Evolutionary conservation across 2,329 filamentous ascomycete genomes (phyloP), one percentile per base, ranked within the genome.

Genomic region (Fusarium pilosicola): DNA sequence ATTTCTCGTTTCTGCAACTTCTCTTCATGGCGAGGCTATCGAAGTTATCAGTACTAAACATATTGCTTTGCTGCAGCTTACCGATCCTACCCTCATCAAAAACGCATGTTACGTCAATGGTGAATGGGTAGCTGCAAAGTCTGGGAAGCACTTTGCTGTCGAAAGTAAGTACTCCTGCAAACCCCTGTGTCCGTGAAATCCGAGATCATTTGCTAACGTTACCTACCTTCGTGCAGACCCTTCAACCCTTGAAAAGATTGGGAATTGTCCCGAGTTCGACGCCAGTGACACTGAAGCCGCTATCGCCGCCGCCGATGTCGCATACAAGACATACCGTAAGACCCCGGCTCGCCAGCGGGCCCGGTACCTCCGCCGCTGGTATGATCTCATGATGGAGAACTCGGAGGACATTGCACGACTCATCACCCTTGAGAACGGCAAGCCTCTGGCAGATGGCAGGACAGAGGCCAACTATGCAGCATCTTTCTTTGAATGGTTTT

Each of bases 61-160:
- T 51, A 28, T 44, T 30, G 20, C 51, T 64, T 39, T 42, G 60
- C 41, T 71, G 42, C 51, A 91, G 86, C 84, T 92, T 72, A 89
- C 88, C 80, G 90, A 92, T 77, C 84, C 86, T 67, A 89, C 88
- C 41, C 87, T 96, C 56, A 86, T 95, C 77, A 94, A 93, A 81
- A 88, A 88, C 71, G 87, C 92, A 80, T 86, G 89, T 69, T 95
- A 92, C 79, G 89, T 95, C 78, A 93, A 95, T 81, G 93, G 93
- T 78, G 86, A 94, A 86, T 96, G 93, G 91, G 88, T 94, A 65
- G 85, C 85, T 74, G 92, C 93, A 69, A 88, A 89, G 76, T 93
- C 92, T 4, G 91, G 91, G 71, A 88, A 93, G 85, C 93, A 89
- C 49, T 96, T 95, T 79, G 88, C 93, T 76, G 90, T 95, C 65